Conservation (phyloP, 805 yeast species). For the Limtongia smithiae region DNA sequence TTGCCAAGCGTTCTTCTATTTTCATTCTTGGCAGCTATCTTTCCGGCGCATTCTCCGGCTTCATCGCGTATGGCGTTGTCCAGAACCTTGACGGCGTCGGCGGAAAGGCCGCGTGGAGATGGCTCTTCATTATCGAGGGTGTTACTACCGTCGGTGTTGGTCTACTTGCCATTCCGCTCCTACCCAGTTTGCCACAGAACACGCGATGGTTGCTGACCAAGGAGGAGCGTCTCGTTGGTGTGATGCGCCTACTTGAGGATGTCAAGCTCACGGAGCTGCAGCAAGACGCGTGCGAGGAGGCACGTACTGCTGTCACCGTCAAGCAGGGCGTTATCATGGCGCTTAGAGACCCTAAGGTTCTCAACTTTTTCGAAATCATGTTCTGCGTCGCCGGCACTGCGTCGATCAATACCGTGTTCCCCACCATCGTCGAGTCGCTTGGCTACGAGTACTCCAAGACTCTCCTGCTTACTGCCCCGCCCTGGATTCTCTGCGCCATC, state of each 20-base stretch:
- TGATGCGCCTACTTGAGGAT: constrained; percentile 40
- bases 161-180: constrained; percentile 45
- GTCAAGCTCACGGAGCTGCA: constrained; percentile 8
- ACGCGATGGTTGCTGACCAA: constrained; percentile 43
- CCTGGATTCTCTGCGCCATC: constrained; percentile 12
- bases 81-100: constrained; percentile 42
- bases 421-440: constrained; percentile 56
- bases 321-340: constrained; percentile 21
- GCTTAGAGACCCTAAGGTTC: constrained; percentile 29
- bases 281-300: too few species aligned
- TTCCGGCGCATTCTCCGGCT: constrained; percentile 53
- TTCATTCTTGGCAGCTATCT: constrained; percentile 49
- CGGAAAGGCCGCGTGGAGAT: constrained; percentile 51
- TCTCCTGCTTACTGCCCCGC: constrained; percentile 41
- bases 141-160: constrained; percentile 47
- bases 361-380: constrained; percentile 20
- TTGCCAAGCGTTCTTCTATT: constrained; percentile 50
- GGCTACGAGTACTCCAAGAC: constrained; percentile 50
- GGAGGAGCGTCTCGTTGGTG: constrained; percentile 46
- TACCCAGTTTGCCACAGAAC: constrained; percentile 54
- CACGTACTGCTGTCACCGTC: too few species aligned
- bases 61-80: constrained; percentile 52
- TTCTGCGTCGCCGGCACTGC: constrained; percentile 52
- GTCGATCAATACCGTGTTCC: constrained; percentile 48
- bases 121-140: constrained; percentile 56